Evolutionary conservation across 2,329 filamentous ascomycete species (phyloP).

Genomic region (Aspergillus sergii): DNA sequence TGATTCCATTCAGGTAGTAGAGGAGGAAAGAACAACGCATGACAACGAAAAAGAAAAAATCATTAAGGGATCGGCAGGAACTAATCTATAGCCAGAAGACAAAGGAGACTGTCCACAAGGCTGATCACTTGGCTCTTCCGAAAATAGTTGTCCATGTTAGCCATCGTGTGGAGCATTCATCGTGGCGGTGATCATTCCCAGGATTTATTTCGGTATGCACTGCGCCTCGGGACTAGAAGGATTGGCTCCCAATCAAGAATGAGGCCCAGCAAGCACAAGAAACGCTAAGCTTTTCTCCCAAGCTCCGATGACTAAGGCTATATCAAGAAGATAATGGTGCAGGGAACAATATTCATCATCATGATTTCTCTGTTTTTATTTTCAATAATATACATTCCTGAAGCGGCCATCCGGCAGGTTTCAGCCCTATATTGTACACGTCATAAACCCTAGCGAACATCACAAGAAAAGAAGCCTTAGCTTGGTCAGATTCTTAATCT

Average conservation of each 20-base stretch:
- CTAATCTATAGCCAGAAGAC: background rate
- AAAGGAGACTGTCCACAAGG: background rate
- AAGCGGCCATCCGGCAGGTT: background rate
- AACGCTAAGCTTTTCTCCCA: conserved; percentile 20
- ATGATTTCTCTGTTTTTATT: too few species aligned
- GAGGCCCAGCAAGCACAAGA: background rate
- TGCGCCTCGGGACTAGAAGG: background rate
- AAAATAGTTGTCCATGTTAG: background rate
- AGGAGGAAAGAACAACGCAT: background rate
- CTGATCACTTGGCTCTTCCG: background rate
- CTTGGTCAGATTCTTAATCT: background rate
- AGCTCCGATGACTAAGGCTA: conserved; percentile 12
- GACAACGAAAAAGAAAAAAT: background rate
- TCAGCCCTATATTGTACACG: background rate
- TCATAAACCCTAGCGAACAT: background rate
- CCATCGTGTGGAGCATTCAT: background rate
- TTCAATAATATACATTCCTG: background rate
- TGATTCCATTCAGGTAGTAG: background rate
- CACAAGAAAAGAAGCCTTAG: background rate
- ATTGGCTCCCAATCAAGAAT: background rate
- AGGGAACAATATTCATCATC: too few species aligned
- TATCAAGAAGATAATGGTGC: background rate
- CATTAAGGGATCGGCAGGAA: background rate
- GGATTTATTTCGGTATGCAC: background rate
- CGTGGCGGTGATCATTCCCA: background rate